Evolutionary conservation across 768 basidiomycete species (phyloP).

Genomic region (Suillus variegatus): DNA sequence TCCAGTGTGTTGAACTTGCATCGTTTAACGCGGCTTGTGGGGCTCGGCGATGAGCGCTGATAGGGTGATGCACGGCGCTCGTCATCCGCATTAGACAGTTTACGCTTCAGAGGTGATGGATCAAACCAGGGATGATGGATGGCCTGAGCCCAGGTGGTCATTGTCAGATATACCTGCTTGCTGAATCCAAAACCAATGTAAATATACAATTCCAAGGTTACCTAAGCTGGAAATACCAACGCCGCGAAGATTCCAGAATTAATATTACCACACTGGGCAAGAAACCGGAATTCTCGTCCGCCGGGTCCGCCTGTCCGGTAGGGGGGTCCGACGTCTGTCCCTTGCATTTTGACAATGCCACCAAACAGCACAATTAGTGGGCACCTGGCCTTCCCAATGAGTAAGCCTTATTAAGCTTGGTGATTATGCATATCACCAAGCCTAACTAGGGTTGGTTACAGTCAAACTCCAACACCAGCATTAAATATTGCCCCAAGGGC

Average conservation of each 20-base stretch:
- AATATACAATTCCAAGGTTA: neutral
- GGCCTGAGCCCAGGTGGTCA: conserved; percentile 40
- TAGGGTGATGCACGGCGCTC: conserved; percentile 17
- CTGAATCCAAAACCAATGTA: neutral
- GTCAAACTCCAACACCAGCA: too few species aligned
- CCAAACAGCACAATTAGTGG: too few species aligned
- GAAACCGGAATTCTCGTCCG: too few species aligned
- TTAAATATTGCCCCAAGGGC: too few species aligned
- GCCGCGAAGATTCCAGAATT: conserved; percentile 1
- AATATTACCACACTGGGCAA: neutral
- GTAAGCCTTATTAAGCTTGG: too few species aligned
- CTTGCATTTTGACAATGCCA: too few species aligned
- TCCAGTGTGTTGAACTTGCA: conserved; percentile 53
- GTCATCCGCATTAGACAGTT: conserved; percentile 23
- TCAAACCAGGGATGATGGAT: conserved; percentile 48
- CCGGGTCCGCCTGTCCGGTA: too few species aligned
- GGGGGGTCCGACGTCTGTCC: too few species aligned
- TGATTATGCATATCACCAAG: too few species aligned
- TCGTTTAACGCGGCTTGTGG: conserved; percentile 51
- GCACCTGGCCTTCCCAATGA: too few species aligned
- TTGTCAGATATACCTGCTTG: conserved; percentile 7
- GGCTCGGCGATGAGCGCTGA: conserved; percentile 37
- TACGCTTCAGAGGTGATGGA: conserved; percentile 43
- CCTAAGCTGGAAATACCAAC: neutral
- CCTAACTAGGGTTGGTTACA: too few species aligned